These are phyloP conservation scores for Trypanosoma avium DNA, from an alignment of 208 protist species.

Conservation along the genomic window DNA sequence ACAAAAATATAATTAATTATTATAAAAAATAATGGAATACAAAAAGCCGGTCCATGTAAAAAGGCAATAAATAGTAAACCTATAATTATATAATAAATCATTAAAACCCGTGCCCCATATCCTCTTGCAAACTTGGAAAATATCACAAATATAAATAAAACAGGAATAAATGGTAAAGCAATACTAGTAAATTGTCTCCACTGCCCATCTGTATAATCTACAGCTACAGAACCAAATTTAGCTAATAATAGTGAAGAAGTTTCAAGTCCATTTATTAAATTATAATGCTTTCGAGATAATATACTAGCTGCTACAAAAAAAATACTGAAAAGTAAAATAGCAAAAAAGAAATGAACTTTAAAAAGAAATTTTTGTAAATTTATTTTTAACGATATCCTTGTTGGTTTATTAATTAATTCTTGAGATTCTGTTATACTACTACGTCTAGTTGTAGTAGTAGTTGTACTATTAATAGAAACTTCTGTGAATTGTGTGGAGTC, in stretches of 20 bases:
- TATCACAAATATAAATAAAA: conserved; percentile 6
- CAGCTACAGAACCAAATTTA: conserved; percentile 19
- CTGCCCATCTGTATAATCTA: conserved; percentile 25
- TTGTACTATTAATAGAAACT: no score
- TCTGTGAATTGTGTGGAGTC: no score
- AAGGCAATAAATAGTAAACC: conserved; percentile 27
- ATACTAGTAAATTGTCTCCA: conserved; percentile 26
- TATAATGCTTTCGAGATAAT: no score
- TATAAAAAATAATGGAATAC: conserved; percentile 29
- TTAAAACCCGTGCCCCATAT: conserved; percentile 3
- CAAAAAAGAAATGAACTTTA: no score
- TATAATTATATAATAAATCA: conserved; percentile 25
- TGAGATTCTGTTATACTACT: no score
- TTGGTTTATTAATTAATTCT: no score
- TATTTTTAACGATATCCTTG: no score
- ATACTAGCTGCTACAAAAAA: no score
- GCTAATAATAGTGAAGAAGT: background rate
- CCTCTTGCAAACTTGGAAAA: conserved; percentile 5
- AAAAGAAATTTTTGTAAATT: no score
- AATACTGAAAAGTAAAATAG: no score
- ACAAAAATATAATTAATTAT: conserved; percentile 42
- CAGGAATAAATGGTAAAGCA: background rate
- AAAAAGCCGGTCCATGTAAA: conserved; percentile 34
- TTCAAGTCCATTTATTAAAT: no score
- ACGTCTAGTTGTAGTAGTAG: no score